Evolutionary conservation across 257 asterid genomes (phyloP).

Genomic region (Solanum sitiens): DNA sequence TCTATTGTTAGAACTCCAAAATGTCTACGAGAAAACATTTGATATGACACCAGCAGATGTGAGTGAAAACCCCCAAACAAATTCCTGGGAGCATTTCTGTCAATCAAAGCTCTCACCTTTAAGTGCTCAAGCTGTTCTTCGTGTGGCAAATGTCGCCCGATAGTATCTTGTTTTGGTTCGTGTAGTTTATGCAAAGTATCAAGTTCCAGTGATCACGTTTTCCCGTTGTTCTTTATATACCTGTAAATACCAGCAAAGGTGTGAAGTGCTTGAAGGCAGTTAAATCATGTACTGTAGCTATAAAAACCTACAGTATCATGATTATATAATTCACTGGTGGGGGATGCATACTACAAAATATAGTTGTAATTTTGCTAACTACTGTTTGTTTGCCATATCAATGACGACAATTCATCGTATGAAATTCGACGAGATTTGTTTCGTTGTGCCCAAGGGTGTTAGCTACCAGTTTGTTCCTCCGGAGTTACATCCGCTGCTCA

Average conservation of each 20-base stretch:
- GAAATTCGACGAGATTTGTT: neutral
- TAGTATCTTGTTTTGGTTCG: constrained; percentile 50
- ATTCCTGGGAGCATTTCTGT: constrained; percentile 77
- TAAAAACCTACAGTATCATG: neutral
- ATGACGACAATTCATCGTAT: neutral
- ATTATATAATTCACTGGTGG: neutral
- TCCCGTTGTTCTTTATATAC: neutral
- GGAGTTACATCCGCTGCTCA: neutral
- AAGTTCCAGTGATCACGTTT: neutral
- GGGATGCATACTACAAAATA: neutral
- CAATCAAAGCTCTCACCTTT: constrained; percentile 77
- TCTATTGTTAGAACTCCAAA: constrained; percentile 54
- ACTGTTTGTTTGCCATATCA: neutral
- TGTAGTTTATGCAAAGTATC: neutral
- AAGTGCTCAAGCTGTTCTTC: constrained; percentile 81
- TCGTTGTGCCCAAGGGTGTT: neutral
- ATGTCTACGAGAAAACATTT: constrained; percentile 38
- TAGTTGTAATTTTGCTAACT: neutral
- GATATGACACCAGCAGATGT: constrained; percentile 3
- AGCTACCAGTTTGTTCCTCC: neutral
- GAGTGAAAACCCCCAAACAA: constrained; percentile 16
- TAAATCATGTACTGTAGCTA: neutral
- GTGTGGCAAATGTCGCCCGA: constrained; percentile 51
- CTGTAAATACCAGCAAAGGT: neutral
- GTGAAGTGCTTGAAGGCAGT: neutral